A percentile compares a stretch with the other conserved stretches of the same genome.
These are phyloP conservation scores for Suillus bovinus DNA, from an alignment of 768 basidiomycete genomes.

Conservation along the genomic window DNA sequence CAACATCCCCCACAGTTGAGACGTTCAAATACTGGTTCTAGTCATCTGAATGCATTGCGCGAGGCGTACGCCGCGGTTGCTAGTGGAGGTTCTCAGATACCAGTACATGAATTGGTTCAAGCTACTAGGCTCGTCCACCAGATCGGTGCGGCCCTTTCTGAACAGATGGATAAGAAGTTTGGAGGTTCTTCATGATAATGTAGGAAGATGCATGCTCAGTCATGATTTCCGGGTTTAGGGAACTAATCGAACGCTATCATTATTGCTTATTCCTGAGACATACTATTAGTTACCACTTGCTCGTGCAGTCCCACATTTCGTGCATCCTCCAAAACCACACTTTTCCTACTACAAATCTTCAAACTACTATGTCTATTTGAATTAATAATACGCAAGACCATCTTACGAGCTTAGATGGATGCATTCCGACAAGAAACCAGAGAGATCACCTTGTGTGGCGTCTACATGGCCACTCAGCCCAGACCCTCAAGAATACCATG, in stretches of 20 bases:
- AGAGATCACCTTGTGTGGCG: too few relatives aligned
- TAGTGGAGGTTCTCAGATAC: conserved; percentile 48
- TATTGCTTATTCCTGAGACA: conserved; percentile 3
- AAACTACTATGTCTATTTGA: too few relatives aligned
- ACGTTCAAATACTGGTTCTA: conserved; percentile 41
- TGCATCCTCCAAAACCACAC: too few relatives aligned
- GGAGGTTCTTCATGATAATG: conserved; percentile 15
- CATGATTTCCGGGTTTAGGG: neutral
- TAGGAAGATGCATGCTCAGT: neutral
- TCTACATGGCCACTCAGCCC: too few relatives aligned
- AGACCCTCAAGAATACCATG: too few relatives aligned
- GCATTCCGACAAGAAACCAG: too few relatives aligned
- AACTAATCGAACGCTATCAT: neutral
- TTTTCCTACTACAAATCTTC: too few relatives aligned
- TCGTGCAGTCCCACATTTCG: too few relatives aligned
- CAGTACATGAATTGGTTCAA: conserved; percentile 48
- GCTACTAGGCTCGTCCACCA: conserved; percentile 46
- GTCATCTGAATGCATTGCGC: conserved; percentile 44
- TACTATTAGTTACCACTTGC: too few relatives aligned
- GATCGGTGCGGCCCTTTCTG: conserved; percentile 47
- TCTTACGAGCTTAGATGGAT: too few relatives aligned
- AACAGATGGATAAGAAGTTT: conserved; percentile 43
- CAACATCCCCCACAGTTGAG: conserved; percentile 27
- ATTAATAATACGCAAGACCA: too few relatives aligned
- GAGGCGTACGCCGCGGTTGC: conserved; percentile 44